Percentiles rank a stretch among this genome's conserved stretches.
Conservation (phyloP, 257 asterid species). For the Gentiana straminea region DNA sequence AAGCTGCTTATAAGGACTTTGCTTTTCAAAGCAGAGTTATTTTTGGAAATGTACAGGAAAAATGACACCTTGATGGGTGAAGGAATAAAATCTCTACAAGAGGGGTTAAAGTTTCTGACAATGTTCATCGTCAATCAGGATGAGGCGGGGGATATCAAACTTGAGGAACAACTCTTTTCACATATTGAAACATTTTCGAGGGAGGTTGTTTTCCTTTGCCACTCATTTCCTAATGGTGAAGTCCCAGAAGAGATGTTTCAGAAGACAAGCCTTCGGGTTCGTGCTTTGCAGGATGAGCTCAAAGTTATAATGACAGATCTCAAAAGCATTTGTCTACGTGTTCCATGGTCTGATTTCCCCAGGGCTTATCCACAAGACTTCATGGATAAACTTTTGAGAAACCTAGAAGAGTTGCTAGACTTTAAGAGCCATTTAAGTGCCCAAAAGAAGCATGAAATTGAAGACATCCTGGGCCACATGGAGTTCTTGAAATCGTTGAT, state of each 20-base stretch:
- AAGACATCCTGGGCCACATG: not conserved
- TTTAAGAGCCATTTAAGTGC: too few species aligned
- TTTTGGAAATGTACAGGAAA: not conserved
- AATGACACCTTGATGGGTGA: not conserved
- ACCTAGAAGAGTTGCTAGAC: constrained; percentile 1
- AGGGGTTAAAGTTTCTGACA: not conserved
- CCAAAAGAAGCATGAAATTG: not conserved
- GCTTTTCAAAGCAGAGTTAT: constrained; percentile 1
- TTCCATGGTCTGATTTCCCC: constrained; percentile 1
- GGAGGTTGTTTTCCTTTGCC: not conserved
- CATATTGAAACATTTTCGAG: not conserved
- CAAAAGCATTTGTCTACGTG: not conserved
- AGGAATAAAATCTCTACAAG: not conserved
- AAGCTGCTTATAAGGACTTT: not conserved
- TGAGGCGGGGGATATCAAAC: too few species aligned
- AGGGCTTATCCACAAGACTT: not conserved
- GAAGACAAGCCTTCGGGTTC: not conserved
- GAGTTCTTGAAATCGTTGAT: not conserved
- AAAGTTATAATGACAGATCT: not conserved
- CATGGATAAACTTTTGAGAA: constrained; percentile 2
- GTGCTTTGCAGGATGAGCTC: not conserved
- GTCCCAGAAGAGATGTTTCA: not conserved
- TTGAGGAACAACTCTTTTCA: not conserved
- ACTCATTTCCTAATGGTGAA: not conserved
- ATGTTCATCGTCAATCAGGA: not conserved